Evolutionary conservation across 2,329 filamentous ascomycete genomes (phyloP).

Genomic region (Epicoccum sorghinum): DNA sequence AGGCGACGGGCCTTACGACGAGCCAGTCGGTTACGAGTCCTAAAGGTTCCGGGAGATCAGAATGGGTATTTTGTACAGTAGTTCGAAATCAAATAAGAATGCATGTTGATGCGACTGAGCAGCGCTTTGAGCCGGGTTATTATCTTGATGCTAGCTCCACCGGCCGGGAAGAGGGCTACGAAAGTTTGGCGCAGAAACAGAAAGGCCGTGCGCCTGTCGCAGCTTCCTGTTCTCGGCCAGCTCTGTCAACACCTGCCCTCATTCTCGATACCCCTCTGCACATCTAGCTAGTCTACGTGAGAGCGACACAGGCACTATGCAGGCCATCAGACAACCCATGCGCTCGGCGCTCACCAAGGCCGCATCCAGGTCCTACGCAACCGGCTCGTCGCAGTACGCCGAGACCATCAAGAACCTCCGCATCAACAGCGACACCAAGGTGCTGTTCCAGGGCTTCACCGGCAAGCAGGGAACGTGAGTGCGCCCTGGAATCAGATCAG

Average conservation of each 20-base stretch:
- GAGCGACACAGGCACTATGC: slow-evolving; percentile 66
- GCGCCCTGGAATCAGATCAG: background rate
- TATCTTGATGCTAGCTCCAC: slow-evolving; percentile 12
- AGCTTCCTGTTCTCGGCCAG: slow-evolving; percentile 28
- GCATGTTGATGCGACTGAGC: background rate
- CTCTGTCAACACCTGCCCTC: slow-evolving; percentile 20
- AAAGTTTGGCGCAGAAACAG: slow-evolving; percentile 16
- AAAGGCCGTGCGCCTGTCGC: slow-evolving; percentile 19
- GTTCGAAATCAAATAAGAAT: background rate
- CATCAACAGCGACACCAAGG: slow-evolving; percentile 91
- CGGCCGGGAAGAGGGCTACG: slow-evolving; percentile 4
- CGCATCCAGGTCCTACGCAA: slow-evolving; percentile 79
- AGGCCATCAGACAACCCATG: slow-evolving; percentile 78
- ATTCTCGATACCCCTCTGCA: slow-evolving; percentile 20
- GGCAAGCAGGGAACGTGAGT: slow-evolving; percentile 86
- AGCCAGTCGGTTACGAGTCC: too few relatives aligned
- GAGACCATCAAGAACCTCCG: slow-evolving; percentile 72
- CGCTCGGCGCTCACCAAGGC: slow-evolving; percentile 71
- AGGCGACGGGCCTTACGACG: too few relatives aligned
- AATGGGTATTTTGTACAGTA: background rate
- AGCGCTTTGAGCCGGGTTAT: slow-evolving; percentile 11
- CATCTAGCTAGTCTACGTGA: slow-evolving; percentile 22
- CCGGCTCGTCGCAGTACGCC: slow-evolving; percentile 63
- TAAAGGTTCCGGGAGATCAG: too few relatives aligned
- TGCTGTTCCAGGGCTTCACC: slow-evolving; percentile 96